A percentile compares a stretch with the other conserved stretches of the same genome.
These are phyloP conservation scores for Peziza echinospora DNA, from an alignment of 495 filamentous ascomycete species.

Conservation along the genomic window DNA sequence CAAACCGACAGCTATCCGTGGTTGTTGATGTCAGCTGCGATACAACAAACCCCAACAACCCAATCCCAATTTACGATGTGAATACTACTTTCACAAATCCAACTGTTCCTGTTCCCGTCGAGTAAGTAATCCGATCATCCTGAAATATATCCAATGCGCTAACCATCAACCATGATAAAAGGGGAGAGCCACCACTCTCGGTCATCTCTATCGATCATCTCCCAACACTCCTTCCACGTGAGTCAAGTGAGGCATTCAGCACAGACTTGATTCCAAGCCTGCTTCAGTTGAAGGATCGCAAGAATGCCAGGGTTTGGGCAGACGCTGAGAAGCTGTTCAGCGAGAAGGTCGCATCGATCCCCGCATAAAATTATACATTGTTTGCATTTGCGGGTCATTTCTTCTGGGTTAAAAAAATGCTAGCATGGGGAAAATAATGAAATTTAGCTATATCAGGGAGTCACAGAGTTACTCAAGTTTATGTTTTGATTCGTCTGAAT, in stretches of 20 bases:
- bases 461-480: no score
- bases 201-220: conserved; percentile 86
- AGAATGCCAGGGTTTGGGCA: conserved; percentile 53
- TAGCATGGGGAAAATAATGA: no score
- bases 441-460: no score
- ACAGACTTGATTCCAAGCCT: conserved; percentile 57
- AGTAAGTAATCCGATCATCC: conserved; percentile 4
- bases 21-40: conserved; percentile 74
- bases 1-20: conserved; percentile 55
- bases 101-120: conserved; percentile 48
- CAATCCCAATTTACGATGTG: conserved; percentile 65
- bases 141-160: no score
- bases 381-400: no score
- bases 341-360: conserved; percentile 39
- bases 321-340: conserved; percentile 66
- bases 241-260: conserved; percentile 75
- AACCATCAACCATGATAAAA: conserved; percentile 3
- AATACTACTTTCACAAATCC: conserved; percentile 66
- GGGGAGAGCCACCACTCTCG: conserved; percentile 36
- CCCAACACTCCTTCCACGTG: conserved; percentile 64
- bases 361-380: no score
- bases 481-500: no score
- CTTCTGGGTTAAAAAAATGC: no score
- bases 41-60: conserved; percentile 53
- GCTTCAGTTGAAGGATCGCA: conserved; percentile 52